Conservation (phyloP, 208 protist genomes). For the Leishmania gerbilli region DNA sequence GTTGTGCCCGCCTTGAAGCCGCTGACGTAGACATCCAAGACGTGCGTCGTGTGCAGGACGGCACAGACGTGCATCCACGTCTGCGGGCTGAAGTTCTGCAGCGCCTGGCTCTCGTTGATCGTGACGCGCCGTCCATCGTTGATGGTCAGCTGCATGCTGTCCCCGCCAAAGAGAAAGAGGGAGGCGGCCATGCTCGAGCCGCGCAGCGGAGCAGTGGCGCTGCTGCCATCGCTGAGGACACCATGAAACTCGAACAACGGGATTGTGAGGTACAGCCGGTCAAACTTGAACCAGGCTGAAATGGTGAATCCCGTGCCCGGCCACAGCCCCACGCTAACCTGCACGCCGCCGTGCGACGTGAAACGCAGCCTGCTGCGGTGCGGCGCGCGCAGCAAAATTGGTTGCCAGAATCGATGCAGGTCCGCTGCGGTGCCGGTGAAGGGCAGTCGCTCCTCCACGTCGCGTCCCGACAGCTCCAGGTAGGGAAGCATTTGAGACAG, state of each 20-base stretch:
- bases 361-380: slow-evolving; percentile 74
- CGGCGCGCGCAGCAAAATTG: slow-evolving; percentile 62
- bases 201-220: slow-evolving; percentile 12
- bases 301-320: slow-evolving; percentile 73
- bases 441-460: slow-evolving; percentile 51
- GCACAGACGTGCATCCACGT: slow-evolving; percentile 69
- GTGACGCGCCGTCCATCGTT: slow-evolving; percentile 48
- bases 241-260: slow-evolving; percentile 69
- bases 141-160: slow-evolving; percentile 62
- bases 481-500: slow-evolving; percentile 68
- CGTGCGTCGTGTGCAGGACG: slow-evolving; percentile 53
- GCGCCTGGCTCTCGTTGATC: slow-evolving; percentile 71
- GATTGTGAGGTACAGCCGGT: slow-evolving; percentile 64
- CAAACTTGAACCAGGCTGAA: slow-evolving; percentile 64
- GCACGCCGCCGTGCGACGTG: slow-evolving; percentile 64
- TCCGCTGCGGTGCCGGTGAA: slow-evolving; percentile 41
- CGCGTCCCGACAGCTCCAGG: slow-evolving; percentile 53
- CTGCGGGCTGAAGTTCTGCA: slow-evolving; percentile 57
- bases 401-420: slow-evolving; percentile 74
- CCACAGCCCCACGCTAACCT: slow-evolving; percentile 57
- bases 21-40: slow-evolving; percentile 70
- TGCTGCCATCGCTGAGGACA: slow-evolving; percentile 27
- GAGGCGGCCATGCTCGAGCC: slow-evolving; percentile 16
- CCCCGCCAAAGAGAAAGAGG: slow-evolving; percentile 49
- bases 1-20: slow-evolving; percentile 62